Conservation (phyloP, 139 green algal species). For the Edaphochlamys debaryana region DNA sequence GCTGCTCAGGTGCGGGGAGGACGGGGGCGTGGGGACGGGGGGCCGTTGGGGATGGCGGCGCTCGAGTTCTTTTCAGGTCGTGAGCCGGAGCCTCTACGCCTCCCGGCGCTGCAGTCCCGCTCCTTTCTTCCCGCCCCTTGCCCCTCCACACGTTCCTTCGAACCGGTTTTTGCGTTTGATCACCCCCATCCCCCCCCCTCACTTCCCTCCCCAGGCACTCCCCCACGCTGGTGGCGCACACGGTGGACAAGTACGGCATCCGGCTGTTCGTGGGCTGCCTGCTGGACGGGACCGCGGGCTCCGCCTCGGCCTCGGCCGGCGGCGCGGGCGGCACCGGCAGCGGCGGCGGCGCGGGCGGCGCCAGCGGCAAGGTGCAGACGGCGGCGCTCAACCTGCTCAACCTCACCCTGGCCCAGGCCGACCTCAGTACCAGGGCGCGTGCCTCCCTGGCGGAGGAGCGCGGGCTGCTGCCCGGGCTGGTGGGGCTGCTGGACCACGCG, state of each 20-base stretch:
- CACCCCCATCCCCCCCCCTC: no score
- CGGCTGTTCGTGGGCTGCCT: conserved; percentile 62
- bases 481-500: conserved; percentile 74
- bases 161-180: no score
- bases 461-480: conserved; percentile 59
- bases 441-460: conserved; percentile 62
- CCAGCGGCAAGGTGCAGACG: conserved; percentile 67
- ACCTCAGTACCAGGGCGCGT: conserved; percentile 16
- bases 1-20: conserved; percentile 56
- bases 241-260: conserved; percentile 66
- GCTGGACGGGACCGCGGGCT: conserved; percentile 39
- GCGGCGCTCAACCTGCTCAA: conserved; percentile 82
- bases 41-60: not conserved
- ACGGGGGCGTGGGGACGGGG: no score
- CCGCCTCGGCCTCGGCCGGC: not conserved
- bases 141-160: no score
- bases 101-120: no score
- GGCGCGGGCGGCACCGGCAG: not conserved
- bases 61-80: not conserved
- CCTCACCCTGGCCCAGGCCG: conserved; percentile 56
- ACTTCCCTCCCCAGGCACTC: conserved; percentile 46
- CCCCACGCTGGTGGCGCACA: conserved; percentile 49
- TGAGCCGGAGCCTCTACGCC: no score
- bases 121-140: no score
- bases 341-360: conserved; percentile 17